phyloP scores from a whole-genome alignment of 1,284 basidiomycete species.

The Athelia psychrophila region DNA sequence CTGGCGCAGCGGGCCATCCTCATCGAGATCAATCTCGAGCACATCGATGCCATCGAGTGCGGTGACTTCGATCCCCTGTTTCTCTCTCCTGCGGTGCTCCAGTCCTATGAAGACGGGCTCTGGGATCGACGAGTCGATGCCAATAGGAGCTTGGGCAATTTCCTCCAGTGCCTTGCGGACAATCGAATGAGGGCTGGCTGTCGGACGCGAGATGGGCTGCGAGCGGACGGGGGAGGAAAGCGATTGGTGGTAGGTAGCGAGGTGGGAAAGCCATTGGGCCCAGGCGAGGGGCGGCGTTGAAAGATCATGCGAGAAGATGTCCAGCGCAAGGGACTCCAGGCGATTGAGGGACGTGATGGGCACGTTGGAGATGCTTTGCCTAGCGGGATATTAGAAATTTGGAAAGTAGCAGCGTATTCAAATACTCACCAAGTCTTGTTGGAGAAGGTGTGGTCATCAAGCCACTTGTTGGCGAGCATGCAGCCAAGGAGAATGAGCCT shows the following conservation, averaged over 20 bases:
- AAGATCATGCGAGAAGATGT: conserved; percentile 66
- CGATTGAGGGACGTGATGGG: conserved; percentile 66
- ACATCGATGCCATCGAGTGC: conserved; percentile 40
- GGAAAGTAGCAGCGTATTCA: not conserved
- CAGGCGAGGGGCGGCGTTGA: conserved; percentile 61
- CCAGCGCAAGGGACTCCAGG: conserved; percentile 66
- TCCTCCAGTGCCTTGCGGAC: conserved; percentile 69
- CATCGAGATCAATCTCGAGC: conserved; percentile 73
- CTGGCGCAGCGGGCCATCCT: conserved; percentile 75
- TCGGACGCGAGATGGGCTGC: conserved; percentile 78
- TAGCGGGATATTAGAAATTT: conserved; percentile 22
- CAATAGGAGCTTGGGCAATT: conserved; percentile 48
- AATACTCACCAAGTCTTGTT: conserved; percentile 83
- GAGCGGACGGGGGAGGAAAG: conserved; percentile 54
- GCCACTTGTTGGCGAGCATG: conserved; percentile 89
- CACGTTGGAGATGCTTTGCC: conserved; percentile 77
- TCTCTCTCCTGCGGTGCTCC: conserved; percentile 57
- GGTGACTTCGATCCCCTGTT: conserved; percentile 37
- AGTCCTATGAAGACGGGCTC: conserved; percentile 70
- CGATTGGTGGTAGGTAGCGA: conserved; percentile 61
- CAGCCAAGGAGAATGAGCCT: conserved; percentile 79
- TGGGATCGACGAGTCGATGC: conserved; percentile 29
- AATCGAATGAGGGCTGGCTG: conserved; percentile 61
- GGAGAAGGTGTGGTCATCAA: conserved; percentile 90
- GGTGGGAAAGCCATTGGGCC: conserved; percentile 65